These are phyloP conservation scores for Podila clonocystis DNA, from an alignment of 192 early-diverging fungal species.

Conservation along the genomic window DNA sequence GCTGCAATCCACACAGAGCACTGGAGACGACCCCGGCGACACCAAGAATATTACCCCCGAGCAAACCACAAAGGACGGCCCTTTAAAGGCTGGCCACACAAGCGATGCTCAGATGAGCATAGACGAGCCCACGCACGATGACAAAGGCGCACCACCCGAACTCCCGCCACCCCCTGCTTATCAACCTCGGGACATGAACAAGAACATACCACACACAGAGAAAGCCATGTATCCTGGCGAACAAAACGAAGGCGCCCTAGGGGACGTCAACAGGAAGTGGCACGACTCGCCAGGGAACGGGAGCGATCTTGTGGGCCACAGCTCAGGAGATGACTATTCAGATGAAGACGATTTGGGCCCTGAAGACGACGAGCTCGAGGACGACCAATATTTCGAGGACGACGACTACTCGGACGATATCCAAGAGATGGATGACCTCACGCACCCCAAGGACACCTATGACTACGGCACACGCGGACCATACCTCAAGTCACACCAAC, in stretches of 20 bases:
- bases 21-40: background rate
- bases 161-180: background rate
- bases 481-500: conserved; percentile 12
- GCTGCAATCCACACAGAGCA: background rate
- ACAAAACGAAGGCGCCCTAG: background rate
- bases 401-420: conserved; percentile 37
- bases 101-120: no score
- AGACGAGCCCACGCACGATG: background rate
- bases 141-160: background rate
- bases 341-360: conserved; percentile 28
- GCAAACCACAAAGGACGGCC: background rate
- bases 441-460: conserved; percentile 12
- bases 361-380: conserved; percentile 39
- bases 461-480: conserved; percentile 4
- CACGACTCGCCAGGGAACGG: conserved; percentile 17
- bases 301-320: conserved; percentile 28
- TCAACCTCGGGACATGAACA: conserved; percentile 1
- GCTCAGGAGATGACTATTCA: conserved; percentile 39
- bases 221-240: background rate
- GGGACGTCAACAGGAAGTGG: conserved; percentile 13
- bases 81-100: background rate
- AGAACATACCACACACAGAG: background rate
- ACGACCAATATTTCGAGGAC: conserved; percentile 40
- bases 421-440: conserved; percentile 11
- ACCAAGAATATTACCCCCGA: background rate